Base-by-base conservation (phyloP, 495 filamentous ascomycete species). In the Amorphotheca resinae region DNA sequence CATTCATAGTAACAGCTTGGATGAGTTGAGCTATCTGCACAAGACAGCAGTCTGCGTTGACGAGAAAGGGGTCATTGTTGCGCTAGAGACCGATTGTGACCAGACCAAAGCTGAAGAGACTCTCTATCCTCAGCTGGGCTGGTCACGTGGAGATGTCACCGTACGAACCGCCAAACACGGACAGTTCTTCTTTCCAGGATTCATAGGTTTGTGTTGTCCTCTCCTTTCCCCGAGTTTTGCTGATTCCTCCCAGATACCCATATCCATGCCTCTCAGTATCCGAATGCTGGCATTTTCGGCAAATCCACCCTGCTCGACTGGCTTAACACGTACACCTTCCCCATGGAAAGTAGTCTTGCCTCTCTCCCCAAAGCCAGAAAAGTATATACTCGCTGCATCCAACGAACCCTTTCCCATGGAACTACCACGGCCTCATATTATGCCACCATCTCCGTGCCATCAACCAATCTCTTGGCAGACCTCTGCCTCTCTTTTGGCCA, bases 291-390 rank as follows among this genome's bases (percentile, higher is more conserved):
- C 38, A 77, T 96, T 52, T 95, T 95, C 56, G 89, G 89, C 57
- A 82, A 80, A 37, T 77, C 80, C 2, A 93, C 87, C 14, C 76
- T 98, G 33, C 73, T 98, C 17, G 76, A 84, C 62, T 98, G 89
- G 89, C 73, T 98, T 4, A 67, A 87, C 48, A 84, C 68, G 3
- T 98, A 98, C 65, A 98, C 89, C n/a, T 98, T 93, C 62, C 89
- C 89, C 0, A 71, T 93, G 42, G 89, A 96, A 62, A 67, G 75
- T 9, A 83, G 79, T 14, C 73, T 95, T 42, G 63, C 60, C 32
- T 54, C 56, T 52, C 66, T 68, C 48, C 52, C 65, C 33, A 69
- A 65, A 58, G 72, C 70, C 45, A 51, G 57, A 34, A 65, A 48
- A 49, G 72, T 88, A 47, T 96, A 96, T 63, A 67, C 69, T 14